phyloP scores from a whole-genome alignment of 2,329 filamentous ascomycete species.

The Mycosphaerella arachidis region DNA sequence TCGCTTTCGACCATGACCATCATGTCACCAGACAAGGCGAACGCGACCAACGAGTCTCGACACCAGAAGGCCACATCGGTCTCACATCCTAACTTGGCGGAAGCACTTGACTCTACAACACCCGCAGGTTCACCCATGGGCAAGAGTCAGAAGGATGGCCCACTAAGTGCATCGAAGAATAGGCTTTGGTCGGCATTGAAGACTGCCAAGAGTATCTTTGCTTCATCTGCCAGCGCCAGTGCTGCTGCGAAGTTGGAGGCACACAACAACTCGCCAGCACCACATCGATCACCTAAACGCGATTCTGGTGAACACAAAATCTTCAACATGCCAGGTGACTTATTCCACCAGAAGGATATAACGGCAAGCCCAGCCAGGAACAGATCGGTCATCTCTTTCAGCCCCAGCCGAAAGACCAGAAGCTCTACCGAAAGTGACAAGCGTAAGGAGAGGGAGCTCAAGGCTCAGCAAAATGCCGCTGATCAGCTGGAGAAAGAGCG shows the following conservation, averaged over 20 bases:
- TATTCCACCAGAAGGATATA: conserved; percentile 29
- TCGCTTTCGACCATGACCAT: conserved; percentile 33
- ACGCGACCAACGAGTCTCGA: conserved; percentile 34
- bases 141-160: conserved; percentile 63
- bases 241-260: conserved; percentile 56
- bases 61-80: conserved; percentile 56
- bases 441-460: conserved; percentile 57
- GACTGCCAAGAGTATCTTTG: conserved; percentile 79
- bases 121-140: conserved; percentile 52
- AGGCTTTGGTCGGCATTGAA: conserved; percentile 88
- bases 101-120: conserved; percentile 46
- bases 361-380: conserved; percentile 22
- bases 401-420: conserved; percentile 47
- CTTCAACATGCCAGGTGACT: conserved; percentile 32
- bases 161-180: conserved; percentile 86
- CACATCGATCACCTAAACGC: conserved; percentile 15
- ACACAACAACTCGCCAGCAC: conserved; percentile 24
- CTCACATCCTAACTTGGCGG: conserved; percentile 37
- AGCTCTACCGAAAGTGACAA: conserved; percentile 60
- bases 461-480: conserved; percentile 57
- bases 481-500: conserved; percentile 65
- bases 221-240: conserved; percentile 61
- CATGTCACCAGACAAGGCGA: conserved; percentile 44
- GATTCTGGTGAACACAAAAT: conserved; percentile 18
- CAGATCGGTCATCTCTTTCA: conserved; percentile 26